These are phyloP conservation scores for Xylariaceae sp. DNA, from an alignment of 2,329 filamentous ascomycete genomes.

Conservation along the genomic window DNA sequence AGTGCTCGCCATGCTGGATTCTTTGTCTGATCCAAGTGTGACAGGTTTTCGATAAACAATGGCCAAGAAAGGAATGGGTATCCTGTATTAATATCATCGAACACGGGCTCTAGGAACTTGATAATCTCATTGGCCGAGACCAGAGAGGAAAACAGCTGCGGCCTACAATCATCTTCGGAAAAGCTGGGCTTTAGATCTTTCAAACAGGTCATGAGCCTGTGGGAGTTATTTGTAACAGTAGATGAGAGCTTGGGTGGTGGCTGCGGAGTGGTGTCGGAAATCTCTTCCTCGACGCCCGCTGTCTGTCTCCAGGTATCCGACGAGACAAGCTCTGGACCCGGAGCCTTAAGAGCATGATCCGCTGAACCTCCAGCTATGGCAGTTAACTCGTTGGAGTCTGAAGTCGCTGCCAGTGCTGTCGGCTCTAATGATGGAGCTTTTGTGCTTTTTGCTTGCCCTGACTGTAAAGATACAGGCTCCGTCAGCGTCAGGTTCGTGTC, in stretches of 20 bases:
- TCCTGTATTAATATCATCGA: slow-evolving; percentile 2
- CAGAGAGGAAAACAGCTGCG: not conserved
- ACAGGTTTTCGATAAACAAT: slow-evolving; percentile 2
- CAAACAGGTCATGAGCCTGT: not conserved
- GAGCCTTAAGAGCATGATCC: too few species aligned
- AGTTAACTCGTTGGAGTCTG: too few species aligned
- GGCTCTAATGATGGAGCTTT: too few species aligned
- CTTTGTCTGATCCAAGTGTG: not conserved
- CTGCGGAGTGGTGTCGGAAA: too few species aligned
- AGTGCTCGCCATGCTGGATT: slow-evolving; percentile 5
- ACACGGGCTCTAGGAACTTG: slow-evolving; percentile 11
- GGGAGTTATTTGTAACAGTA: too few species aligned
- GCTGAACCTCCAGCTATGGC: too few species aligned
- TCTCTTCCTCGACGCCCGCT: too few species aligned
- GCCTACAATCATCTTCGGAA: not conserved
- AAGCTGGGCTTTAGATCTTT: not conserved
- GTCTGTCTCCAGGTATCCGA: not conserved
- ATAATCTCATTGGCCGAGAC: not conserved
- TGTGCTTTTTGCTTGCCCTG: not conserved
- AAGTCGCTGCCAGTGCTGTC: not conserved
- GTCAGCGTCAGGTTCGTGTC: not conserved
- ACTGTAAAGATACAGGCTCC: not conserved
- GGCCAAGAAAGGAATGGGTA: slow-evolving; percentile 15
- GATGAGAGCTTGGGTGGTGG: too few species aligned
- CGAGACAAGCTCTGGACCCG: too few species aligned